Evolutionary conservation across 768 basidiomycete genomes (phyloP), one percentile per base, ranked within the genome.

Genomic region (Favolaschia claudopus): DNA sequence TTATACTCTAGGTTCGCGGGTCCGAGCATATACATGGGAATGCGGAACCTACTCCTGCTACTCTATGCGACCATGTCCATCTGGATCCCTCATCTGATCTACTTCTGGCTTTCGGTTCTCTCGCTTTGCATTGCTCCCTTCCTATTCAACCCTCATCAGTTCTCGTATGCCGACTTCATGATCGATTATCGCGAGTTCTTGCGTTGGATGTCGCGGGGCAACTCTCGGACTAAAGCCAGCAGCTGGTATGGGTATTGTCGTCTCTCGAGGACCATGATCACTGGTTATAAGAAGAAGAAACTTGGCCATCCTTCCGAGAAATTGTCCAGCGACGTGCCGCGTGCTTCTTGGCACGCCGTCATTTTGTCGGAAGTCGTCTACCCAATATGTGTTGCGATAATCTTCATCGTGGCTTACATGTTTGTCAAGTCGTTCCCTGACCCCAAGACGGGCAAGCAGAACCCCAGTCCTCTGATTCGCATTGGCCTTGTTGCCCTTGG

Each of bases 191-290:
- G 97, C 55, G 97, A 99, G 72, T 98, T 96, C 82, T 75, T 99
- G 44, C 89, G 97, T 44, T 99, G 97, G 97, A 99, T 99, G 96
- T 97, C 94, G 10, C 87, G 97, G 55, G 97, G 97, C 55, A 99
- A 99, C 76, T 97, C 97, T 43, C 82, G 95, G 68, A 91, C 93
- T 15, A 96, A 98, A 72, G 91, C 93, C 46, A 99, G 96, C 77
- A 96, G 93, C 64, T 99, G 97, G 97, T 96, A 99, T 73, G 97
- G 97, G 2, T 99, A 99, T 76, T 99, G 97, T 73, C 93, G 97
- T 67, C 85, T 99, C 57, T 96, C 95, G 33, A 80, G 97, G 62
- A 99, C 97, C 9, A 92, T 93, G 87, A 97, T 99, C 66, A 99
- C 97, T 17, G 97, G 97, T 37, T 99, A 95, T 83, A 99, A 99